Evolutionary conservation across 805 yeast species (phyloP), one percentile per base, ranked within the genome.

Genomic region (Kurtzmaniella fragi): DNA sequence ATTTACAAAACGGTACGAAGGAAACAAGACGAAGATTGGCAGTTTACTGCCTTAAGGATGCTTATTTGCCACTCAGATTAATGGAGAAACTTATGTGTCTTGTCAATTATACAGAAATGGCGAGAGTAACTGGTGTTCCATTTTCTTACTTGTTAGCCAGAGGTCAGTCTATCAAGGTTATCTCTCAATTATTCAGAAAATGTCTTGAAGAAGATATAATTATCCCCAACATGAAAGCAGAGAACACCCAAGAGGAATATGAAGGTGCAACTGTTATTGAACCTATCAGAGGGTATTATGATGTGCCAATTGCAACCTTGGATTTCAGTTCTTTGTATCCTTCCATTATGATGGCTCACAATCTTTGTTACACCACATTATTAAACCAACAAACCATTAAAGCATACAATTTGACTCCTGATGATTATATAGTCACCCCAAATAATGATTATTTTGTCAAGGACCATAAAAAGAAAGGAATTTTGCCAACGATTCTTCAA

Each of bases 231-330:
- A 72, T 91, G 78, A 81, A 76, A 50, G 76, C 80, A 43, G 88
- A 81, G 51, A 96, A 95, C 1, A 71, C 82, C 8, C 71, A 78
- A 42, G 98, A 95, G 57, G 98, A 89, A 56, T 93, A 93, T 57
- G 99, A 93, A 61, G 99, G 99, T 69, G 99, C 99, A 5, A 93
- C 99, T 0, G 99, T 93, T 49, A 93, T 93, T 62, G 99, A 95
- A 57, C 99, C 99, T 1, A 71, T 72, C 5, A 78, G 97, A 59
- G 99, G 99, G 1, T 95, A 89, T 61, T 95, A 93, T 54, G 95
- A 88, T 61, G 90, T 85, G 12, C 99, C 99, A 1, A 91, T 93
- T 56, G 96, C 99, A 2, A 93, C 99, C 0, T 73, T 93, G 47
- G 99, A 93, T 80, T 93, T 93, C 78, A 89, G 95, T 49, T 88